Evolutionary conservation across 2,329 filamentous ascomycete genomes (phyloP).

Genomic region (Arthrobotrys pseudoclavata): DNA sequence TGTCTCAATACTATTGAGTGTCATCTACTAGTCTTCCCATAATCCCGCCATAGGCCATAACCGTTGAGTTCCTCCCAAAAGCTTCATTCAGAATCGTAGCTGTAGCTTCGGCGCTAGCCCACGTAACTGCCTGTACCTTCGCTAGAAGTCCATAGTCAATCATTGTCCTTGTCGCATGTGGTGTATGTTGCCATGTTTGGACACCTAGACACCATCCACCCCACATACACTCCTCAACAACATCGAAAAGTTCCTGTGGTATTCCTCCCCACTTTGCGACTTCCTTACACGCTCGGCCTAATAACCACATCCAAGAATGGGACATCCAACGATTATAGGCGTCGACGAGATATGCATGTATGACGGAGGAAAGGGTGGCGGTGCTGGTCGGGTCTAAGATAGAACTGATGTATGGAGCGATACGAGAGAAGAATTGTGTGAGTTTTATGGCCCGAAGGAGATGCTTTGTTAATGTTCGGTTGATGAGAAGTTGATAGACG

Average conservation of each 20-base stretch:
- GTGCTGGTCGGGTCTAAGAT: slow-evolving; percentile 46
- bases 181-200: slow-evolving; percentile 43
- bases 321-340: slow-evolving; percentile 56
- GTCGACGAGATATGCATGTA: slow-evolving; percentile 53
- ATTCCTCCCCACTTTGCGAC: slow-evolving; percentile 54
- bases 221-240: slow-evolving; percentile 53
- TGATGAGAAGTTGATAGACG: slow-evolving; percentile 55
- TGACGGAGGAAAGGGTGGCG: slow-evolving; percentile 44
- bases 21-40: slow-evolving; percentile 54
- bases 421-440: slow-evolving; percentile 56
- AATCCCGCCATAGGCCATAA: slow-evolving; percentile 56
- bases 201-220: slow-evolving; percentile 58
- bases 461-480: slow-evolving; percentile 50
- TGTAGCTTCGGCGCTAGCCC: slow-evolving; percentile 57
- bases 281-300: slow-evolving; percentile 51
- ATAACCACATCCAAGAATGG: slow-evolving; percentile 55
- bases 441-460: slow-evolving; percentile 56
- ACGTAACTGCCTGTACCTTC: slow-evolving; percentile 56
- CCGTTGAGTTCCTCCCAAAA: slow-evolving; percentile 51
- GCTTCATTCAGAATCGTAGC: slow-evolving; percentile 52
- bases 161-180: slow-evolving; percentile 26
- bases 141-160: slow-evolving; percentile 48
- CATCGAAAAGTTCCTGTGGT: slow-evolving; percentile 55
- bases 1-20: slow-evolving; percentile 36
- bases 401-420: slow-evolving; percentile 44